Percentiles rank a stretch among this genome's conserved stretches.
Evolutionary conservation across 345 rosid species (phyloP).

Genomic region (Rhodomyrtus tomentosa): DNA sequence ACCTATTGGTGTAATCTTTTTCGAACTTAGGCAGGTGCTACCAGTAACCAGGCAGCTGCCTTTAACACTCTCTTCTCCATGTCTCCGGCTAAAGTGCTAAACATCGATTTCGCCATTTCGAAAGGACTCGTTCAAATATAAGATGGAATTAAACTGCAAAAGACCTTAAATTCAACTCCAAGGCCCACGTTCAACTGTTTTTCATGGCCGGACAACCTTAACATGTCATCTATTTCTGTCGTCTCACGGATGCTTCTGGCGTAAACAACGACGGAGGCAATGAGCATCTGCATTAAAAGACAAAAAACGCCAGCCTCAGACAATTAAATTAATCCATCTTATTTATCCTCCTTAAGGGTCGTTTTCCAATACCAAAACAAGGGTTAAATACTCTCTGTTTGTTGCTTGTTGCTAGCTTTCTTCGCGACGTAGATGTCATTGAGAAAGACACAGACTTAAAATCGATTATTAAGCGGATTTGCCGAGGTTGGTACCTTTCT

Average conservation of each 20-base stretch:
- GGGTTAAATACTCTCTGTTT: too few species aligned
- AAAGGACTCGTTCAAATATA: not conserved
- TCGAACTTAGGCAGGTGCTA: not conserved
- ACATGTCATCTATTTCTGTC: not conserved
- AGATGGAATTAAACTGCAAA: not conserved
- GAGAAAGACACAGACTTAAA: too few species aligned
- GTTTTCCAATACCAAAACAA: not conserved
- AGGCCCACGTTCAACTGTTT: not conserved
- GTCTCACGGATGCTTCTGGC: not conserved
- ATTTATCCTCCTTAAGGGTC: not conserved
- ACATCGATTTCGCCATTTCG: not conserved
- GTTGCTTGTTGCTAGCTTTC: too few species aligned
- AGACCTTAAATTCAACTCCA: not conserved
- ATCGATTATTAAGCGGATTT: not conserved
- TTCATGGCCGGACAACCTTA: not conserved
- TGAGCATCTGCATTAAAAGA: not conserved
- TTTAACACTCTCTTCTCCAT: not conserved
- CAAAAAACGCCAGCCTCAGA: not conserved
- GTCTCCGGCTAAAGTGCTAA: not conserved
- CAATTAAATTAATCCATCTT: not conserved
- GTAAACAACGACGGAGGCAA: not conserved
- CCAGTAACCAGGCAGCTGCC: too few species aligned
- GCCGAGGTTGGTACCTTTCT: not conserved
- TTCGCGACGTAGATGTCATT: too few species aligned
- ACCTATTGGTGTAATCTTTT: not conserved